Conservation (phyloP, 2,329 filamentous ascomycete genomes). For the Aspergillus sojae region DNA sequence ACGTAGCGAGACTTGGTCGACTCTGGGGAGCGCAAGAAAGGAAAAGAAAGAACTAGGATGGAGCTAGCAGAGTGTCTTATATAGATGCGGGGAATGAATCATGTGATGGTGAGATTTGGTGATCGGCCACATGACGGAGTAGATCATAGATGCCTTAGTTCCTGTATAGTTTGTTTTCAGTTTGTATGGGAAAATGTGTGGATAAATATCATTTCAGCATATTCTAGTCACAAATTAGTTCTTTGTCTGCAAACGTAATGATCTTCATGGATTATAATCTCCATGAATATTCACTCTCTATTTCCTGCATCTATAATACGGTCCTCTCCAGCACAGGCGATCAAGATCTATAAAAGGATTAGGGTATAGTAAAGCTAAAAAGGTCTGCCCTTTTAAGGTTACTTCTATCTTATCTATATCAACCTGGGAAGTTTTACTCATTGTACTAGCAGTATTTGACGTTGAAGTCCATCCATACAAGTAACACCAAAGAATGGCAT, state of each 20-base stretch:
- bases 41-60: constrained; percentile 44
- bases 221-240: background rate
- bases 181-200: background rate
- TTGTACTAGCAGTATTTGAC: too few relatives aligned
- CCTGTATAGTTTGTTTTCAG: background rate
- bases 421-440: background rate
- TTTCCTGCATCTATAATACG: background rate
- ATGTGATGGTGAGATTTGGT: constrained; percentile 29
- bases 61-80: constrained; percentile 30
- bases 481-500: background rate
- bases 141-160: background rate
- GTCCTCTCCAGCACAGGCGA: background rate
- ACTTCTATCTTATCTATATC: background rate
- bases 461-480: too few relatives aligned
- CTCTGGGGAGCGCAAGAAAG: constrained; percentile 51
- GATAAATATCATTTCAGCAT: background rate
- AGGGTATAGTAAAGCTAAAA: background rate
- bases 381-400: background rate
- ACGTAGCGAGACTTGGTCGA: constrained; percentile 38
- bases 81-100: constrained; percentile 28
- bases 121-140: constrained; percentile 1
- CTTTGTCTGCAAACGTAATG: background rate
- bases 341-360: background rate
- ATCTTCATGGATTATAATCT: background rate
- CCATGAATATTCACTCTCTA: background rate